A percentile compares a stretch with the other conserved stretches of the same genome.
These are phyloP conservation scores for Claviceps citrina DNA, from an alignment of 2,329 filamentous ascomycete species.

Conservation along the genomic window DNA sequence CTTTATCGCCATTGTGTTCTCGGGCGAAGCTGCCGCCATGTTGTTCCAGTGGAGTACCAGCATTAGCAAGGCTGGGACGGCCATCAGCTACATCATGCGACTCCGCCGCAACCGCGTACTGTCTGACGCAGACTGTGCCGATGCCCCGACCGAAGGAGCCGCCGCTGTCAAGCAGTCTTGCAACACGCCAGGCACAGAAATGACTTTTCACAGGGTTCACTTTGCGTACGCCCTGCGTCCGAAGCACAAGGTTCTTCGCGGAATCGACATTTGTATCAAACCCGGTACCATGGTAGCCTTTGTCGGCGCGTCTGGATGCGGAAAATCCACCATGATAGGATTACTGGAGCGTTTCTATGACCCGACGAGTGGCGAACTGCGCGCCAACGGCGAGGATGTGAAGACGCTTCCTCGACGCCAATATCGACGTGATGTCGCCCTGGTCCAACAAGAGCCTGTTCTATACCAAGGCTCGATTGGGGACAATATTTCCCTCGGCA, in stretches of 20 bases:
- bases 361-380: conserved; percentile 17
- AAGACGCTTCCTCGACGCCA: conserved; percentile 14
- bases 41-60: conserved; percentile 34
- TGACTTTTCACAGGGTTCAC: conserved; percentile 35
- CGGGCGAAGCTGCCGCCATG: conserved; percentile 25
- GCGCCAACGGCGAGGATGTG: conserved; percentile 17
- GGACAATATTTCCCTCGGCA: conserved; percentile 39
- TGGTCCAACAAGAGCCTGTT: conserved; percentile 27
- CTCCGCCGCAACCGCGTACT: conserved; percentile 20
- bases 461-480: conserved; percentile 36
- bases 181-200: conserved; percentile 15
- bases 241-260: conserved; percentile 20
- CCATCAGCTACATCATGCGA: conserved; percentile 33
- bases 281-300: conserved; percentile 37
- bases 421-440: conserved; percentile 22
- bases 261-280: conserved; percentile 25
- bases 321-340: conserved; percentile 44
- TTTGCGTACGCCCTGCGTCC: conserved; percentile 41
- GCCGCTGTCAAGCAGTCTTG: neutral
- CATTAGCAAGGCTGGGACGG: conserved; percentile 32
- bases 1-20: conserved; percentile 34
- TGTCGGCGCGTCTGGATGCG: conserved; percentile 42
- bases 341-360: conserved; percentile 32
- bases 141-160: neutral
- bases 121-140: conserved; percentile 14